Percentiles rank a stretch among this genome's conserved stretches.
phyloP scores from a whole-genome alignment of 768 basidiomycete genomes.

The Ephemerocybe angulata region DNA sequence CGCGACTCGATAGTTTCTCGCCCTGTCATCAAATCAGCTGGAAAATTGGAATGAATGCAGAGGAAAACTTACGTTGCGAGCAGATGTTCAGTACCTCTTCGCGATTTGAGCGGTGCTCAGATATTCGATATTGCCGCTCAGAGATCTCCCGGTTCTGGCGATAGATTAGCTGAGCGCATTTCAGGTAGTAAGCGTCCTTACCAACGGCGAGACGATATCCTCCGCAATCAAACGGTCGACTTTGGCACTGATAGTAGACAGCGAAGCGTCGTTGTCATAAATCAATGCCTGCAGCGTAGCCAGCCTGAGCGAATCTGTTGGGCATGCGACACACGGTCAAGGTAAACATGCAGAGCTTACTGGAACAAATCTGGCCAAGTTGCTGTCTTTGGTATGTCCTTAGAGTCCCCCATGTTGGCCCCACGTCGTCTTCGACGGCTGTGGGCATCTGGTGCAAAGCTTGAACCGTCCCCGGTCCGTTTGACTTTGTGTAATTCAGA shows the following conservation, averaged over 20 bases:
- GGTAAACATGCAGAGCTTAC: constrained; percentile 37
- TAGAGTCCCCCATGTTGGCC: not conserved
- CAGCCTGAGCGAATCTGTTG: constrained; percentile 44
- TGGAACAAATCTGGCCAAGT: constrained; percentile 68
- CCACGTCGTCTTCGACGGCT: constrained; percentile 4
- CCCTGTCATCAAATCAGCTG: constrained; percentile 19
- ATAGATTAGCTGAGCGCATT: constrained; percentile 14
- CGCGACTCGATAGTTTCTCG: constrained; percentile 33
- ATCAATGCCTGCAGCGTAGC: constrained; percentile 51
- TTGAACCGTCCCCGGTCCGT: constrained; percentile 21
- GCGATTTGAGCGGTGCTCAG: constrained; percentile 44
- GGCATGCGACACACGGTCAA: not conserved
- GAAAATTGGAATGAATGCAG: not conserved
- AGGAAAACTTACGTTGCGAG: constrained; percentile 41
- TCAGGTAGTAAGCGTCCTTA: constrained; percentile 28
- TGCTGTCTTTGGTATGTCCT: constrained; percentile 40
- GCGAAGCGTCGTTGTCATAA: constrained; percentile 45
- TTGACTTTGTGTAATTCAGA: constrained; percentile 42
- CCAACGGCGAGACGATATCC: constrained; percentile 38
- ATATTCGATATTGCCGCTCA: constrained; percentile 57
- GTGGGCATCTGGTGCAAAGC: not conserved
- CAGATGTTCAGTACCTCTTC: constrained; percentile 39
- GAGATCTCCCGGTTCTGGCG: constrained; percentile 60
- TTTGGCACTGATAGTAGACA: constrained; percentile 44
- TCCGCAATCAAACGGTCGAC: constrained; percentile 45